phyloP scores from a whole-genome alignment of 305 asterid species.

The Fraxinus floribunda region DNA sequence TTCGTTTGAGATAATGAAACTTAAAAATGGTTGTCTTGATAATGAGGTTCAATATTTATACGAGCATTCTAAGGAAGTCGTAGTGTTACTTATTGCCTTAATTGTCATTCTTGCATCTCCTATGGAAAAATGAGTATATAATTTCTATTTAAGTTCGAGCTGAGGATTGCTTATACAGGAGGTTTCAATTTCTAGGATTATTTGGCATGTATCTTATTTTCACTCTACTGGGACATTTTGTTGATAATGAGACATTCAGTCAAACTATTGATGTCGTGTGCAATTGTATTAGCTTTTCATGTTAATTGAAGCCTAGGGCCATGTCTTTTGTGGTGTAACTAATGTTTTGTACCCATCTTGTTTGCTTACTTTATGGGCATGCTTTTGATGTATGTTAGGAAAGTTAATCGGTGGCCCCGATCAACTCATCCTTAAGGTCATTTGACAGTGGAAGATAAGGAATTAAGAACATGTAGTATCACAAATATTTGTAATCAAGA shows the following conservation, averaged over 20 bases:
- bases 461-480: not conserved
- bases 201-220: not conserved
- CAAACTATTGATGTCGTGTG: not conserved
- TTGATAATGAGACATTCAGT: not conserved
- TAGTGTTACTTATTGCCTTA: not conserved
- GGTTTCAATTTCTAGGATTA: not conserved
- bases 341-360: not conserved
- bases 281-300: not conserved
- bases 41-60: not conserved
- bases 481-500: not conserved
- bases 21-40: not conserved
- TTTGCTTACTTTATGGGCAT: not conserved
- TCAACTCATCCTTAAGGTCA: not conserved
- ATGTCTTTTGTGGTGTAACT: not conserved
- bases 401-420: not conserved
- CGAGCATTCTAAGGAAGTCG: not conserved
- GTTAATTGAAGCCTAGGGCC: not conserved
- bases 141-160: not conserved
- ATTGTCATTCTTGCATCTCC: not conserved
- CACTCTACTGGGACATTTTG: not conserved
- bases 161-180: conserved; percentile 1
- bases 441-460: not conserved
- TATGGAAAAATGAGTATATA: not conserved
- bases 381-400: not conserved
- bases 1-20: not conserved